phyloP scores from a whole-genome alignment of 1,139 yeast genomes.

The Suhomyces maxii region DNA sequence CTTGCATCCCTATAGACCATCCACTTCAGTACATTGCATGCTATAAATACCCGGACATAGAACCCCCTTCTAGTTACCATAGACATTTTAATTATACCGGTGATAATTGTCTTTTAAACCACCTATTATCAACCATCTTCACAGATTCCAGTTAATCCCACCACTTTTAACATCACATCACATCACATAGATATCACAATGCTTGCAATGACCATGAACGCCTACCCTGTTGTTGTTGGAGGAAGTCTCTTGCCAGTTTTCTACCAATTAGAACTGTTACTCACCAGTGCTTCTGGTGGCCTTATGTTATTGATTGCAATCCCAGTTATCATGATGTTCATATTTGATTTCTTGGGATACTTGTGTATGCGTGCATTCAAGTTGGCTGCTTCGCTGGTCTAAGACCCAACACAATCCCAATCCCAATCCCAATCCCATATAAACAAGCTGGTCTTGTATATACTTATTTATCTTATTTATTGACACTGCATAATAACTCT shows the following conservation, averaged over 20 bases:
- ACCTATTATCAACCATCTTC: too few species aligned
- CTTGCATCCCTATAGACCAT: too few species aligned
- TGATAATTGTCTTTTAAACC: too few species aligned
- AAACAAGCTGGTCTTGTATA: neutral
- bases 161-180: too few species aligned
- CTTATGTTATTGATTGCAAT: conserved; percentile 10
- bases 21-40: too few species aligned
- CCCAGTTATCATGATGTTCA: conserved; percentile 7
- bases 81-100: too few species aligned
- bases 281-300: conserved; percentile 8
- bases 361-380: conserved; percentile 11
- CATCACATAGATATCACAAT: too few species aligned
- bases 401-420: too few species aligned
- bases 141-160: too few species aligned
- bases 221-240: conserved; percentile 4
- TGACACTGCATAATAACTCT: neutral
- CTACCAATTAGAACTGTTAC: conserved; percentile 6
- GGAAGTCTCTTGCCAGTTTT: conserved; percentile 7
- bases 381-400: conserved; percentile 3
- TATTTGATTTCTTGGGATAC: conserved; percentile 11
- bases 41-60: too few species aligned
- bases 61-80: too few species aligned
- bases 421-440: neutral
- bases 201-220: conserved; percentile 4
- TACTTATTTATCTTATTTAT: neutral